phyloP scores from a whole-genome alignment of 352 stramenopile genomes.

The Paralagenidium karlingii region DNA sequence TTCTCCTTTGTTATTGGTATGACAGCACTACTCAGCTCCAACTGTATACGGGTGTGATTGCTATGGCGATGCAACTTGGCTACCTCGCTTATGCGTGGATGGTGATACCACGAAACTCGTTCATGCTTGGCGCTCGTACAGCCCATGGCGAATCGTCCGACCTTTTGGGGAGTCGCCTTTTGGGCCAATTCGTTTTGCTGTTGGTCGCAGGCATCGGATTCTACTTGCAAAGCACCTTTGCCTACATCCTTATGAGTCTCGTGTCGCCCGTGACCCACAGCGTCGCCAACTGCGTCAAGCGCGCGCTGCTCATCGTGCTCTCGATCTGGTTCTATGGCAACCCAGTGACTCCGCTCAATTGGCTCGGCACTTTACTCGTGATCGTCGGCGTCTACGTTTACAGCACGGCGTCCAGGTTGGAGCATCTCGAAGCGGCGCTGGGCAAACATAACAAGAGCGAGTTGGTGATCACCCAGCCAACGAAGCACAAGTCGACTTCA shows the following conservation, averaged over 20 bases:
- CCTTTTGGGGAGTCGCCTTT: slow-evolving; percentile 6
- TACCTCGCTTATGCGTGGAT: slow-evolving; percentile 71
- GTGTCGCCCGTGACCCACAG: slow-evolving; percentile 85
- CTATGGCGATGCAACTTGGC: slow-evolving; percentile 64
- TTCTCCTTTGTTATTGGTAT: neutral
- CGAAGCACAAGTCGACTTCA: no score
- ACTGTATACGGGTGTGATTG: slow-evolving; percentile 83
- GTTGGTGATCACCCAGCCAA: no score
- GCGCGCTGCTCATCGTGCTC: slow-evolving; percentile 80
- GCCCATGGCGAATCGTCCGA: slow-evolving; percentile 17
- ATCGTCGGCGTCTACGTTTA: slow-evolving; percentile 84
- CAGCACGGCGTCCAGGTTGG: no score
- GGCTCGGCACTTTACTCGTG: slow-evolving; percentile 78
- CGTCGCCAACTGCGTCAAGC: slow-evolving; percentile 86
- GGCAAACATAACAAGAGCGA: no score
- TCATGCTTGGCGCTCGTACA: no score
- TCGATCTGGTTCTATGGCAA: slow-evolving; percentile 87
- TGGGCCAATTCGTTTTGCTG: slow-evolving; percentile 25
- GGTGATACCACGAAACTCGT: no score
- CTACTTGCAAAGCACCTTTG: slow-evolving; percentile 84
- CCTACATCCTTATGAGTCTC: slow-evolving; percentile 86
- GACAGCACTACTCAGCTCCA: slow-evolving; percentile 77
- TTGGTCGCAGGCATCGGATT: slow-evolving; percentile 69
- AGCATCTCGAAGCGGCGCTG: no score
- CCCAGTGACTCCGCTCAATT: slow-evolving; percentile 66